Conservation (phyloP, 73 alveolate genomes). For the Paramecium pentaurelia region DNA sequence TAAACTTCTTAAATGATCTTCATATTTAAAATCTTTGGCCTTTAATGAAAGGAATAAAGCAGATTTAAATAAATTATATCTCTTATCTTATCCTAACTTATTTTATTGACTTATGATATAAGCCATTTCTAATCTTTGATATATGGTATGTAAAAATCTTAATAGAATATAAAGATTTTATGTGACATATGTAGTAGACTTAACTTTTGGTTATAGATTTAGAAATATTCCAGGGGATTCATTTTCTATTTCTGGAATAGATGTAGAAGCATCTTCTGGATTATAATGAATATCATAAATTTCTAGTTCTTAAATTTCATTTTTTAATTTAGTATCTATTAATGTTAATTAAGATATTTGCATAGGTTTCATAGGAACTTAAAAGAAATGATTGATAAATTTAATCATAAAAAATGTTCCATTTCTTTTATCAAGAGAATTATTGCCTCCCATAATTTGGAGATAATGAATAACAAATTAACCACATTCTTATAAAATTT, state of each 20-base stretch:
- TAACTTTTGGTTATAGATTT: not conserved
- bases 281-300: constrained; percentile 22
- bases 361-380: not conserved
- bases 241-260: not conserved
- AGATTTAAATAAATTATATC: constrained; percentile 33
- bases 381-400: not conserved
- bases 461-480: constrained; percentile 36
- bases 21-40: constrained; percentile 43
- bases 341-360: not conserved
- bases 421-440: not conserved
- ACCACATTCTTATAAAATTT: constrained; percentile 23
- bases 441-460: constrained; percentile 43
- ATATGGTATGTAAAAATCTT: not conserved
- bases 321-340: not conserved
- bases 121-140: constrained; percentile 35
- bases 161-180: not conserved
- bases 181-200: not conserved
- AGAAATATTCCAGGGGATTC: not conserved
- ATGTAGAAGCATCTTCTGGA: not conserved
- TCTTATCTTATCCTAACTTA: not conserved
- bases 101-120: not conserved
- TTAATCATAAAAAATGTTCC: constrained; percentile 14
- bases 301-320: not conserved
- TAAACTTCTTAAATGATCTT: constrained; percentile 26
- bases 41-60: constrained; percentile 1